Conservation (phyloP, 345 rosid genomes). For the Psidium friedrichsthalianum region DNA sequence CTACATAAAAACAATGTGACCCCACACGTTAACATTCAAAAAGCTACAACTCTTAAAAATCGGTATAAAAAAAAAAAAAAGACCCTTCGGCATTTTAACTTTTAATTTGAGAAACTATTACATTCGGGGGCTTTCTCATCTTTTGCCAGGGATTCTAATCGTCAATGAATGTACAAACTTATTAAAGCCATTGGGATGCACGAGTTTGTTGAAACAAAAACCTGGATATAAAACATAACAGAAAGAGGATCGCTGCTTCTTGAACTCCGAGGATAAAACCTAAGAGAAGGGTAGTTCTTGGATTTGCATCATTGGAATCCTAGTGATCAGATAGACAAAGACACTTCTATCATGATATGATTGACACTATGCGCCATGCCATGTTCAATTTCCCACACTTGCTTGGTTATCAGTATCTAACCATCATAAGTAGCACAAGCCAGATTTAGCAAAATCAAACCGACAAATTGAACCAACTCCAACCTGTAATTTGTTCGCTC, state of each 20-base stretch:
- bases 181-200: not conserved
- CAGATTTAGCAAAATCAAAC: not conserved
- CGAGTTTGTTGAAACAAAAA: not conserved
- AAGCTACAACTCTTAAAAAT: not conserved
- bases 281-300: not conserved
- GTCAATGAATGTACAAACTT: not conserved
- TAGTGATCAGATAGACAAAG: not conserved
- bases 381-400: not conserved
- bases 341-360: not conserved
- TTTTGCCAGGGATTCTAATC: not conserved
- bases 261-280: not conserved
- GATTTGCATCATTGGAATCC: not conserved
- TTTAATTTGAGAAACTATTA: not conserved
- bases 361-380: not conserved
- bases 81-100: not conserved
- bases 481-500: conserved; percentile 84
- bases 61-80: not conserved
- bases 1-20: conserved; percentile 18
- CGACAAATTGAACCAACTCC: not conserved
- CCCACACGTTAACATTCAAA: not conserved
- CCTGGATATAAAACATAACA: not conserved
- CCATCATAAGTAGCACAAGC: not conserved
- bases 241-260: not conserved
- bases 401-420: not conserved
- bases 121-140: not conserved